Base-by-base conservation (phyloP, 2,329 filamentous ascomycete genomes). In the Microthyrium microscopicum region DNA sequence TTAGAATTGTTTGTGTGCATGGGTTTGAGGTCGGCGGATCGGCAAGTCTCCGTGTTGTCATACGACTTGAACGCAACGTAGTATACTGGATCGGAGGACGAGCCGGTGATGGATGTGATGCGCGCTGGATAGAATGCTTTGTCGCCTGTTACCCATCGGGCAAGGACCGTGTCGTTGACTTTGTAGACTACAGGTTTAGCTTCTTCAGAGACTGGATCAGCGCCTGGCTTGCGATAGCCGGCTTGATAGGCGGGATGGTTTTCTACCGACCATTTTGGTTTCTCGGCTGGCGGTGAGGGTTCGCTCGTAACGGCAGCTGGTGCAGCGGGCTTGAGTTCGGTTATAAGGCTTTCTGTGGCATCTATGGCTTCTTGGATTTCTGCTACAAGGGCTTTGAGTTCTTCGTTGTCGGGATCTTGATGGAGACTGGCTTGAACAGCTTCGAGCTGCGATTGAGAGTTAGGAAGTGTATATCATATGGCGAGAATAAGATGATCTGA, bases 21-120 rank as follows among this genome's bases (percentile, higher is more conserved):
- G 32, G 84, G 81, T 46, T 81, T 76, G 42, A 94, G 81, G 48
- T 95, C 84, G 40, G 78, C 73, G 39, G 76, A 22, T 37, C 49
- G 71, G 39, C 92, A 58, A 21, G 80, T 89, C 55, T 93, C 84
- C 29, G 77, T 82, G 16, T 70, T 83, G 31, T 53, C 52, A 58
- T 95, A 95, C 47, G 73, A 81, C 58, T 91, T 87, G 65, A 95
- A 98, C 45, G 80, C 89, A 54, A 98, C 85, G 30, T 82, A 78
- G 54, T 94, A 98, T 41, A 94, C 81, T 22, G 85, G 87, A 33
- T 82, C 80, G 27, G 74, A 79, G n/a, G 77, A 76, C 6, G 84
- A 93, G 38, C 89, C 89, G 16, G 87, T 94, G 46, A 94, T 85
- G 33, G 80, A 85, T 33, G 83, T 87, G 54, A 98, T 92, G 47